Evolutionary conservation across 331 rosid species (phyloP).

Genomic region (Rhamnella rubrinervis): DNA sequence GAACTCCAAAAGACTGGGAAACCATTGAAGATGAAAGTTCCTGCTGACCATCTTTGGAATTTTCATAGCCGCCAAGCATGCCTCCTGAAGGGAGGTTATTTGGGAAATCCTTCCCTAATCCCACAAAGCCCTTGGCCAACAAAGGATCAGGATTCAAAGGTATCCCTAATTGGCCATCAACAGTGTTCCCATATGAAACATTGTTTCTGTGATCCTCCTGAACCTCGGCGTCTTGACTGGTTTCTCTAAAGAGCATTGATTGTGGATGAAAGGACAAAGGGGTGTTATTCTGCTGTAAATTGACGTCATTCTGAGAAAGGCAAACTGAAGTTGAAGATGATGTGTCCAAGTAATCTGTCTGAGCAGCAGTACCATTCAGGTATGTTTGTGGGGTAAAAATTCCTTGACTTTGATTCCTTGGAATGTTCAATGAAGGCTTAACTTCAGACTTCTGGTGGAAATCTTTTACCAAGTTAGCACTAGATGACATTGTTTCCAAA

Average conservation of each 20-base stretch:
- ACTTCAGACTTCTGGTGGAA: constrained; percentile 63
- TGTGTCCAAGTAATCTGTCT: constrained; percentile 88
- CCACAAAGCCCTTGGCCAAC: constrained; percentile 57
- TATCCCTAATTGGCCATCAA: constrained; percentile 54
- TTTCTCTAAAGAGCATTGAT: constrained; percentile 65
- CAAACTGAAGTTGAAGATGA: constrained; percentile 92
- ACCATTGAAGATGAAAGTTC: constrained; percentile 91
- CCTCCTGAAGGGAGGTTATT: constrained; percentile 60
- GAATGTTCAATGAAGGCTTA: constrained; percentile 65
- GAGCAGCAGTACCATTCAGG: constrained; percentile 44
- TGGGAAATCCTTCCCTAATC: constrained; percentile 54
- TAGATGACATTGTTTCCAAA: constrained; percentile 59
- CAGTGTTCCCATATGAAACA: constrained; percentile 54
- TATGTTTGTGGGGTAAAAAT: constrained; percentile 48
- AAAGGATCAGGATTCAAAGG: constrained; percentile 62
- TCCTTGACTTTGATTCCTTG: constrained; percentile 68
- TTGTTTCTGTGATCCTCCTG: constrained; percentile 60
- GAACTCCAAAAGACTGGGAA: constrained; percentile 86
- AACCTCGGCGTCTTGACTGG: constrained; percentile 65
- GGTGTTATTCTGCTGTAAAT: constrained; percentile 60
- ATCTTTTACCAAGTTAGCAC: constrained; percentile 55
- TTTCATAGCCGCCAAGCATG: constrained; percentile 59
- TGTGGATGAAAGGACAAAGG: constrained; percentile 65
- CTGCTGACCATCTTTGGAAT: constrained; percentile 69
- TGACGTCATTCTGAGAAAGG: constrained; percentile 75